Conservation (phyloP, 1,284 basidiomycete genomes). For the Phylloboletellus chloephorus region DNA sequence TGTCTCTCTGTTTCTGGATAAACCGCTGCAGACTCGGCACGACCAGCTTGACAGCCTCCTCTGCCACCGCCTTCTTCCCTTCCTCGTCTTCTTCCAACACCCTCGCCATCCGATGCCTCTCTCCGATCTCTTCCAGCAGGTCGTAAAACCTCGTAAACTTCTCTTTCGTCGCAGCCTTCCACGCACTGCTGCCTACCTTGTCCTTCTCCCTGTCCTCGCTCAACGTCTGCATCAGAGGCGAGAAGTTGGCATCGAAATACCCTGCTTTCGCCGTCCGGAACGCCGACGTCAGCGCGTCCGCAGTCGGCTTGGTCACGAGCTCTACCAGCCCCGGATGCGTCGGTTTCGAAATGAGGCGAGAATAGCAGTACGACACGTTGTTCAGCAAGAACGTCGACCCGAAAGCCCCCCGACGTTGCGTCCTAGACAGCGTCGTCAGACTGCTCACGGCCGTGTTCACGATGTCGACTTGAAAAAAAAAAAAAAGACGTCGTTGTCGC, state of each 20-base stretch:
- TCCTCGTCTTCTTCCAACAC: conserved; percentile 69
- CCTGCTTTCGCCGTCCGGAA: conserved; percentile 74
- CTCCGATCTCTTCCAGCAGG: conserved; percentile 67
- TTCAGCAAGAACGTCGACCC: conserved; percentile 74
- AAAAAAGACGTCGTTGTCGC: background rate
- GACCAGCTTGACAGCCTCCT: conserved; percentile 70
- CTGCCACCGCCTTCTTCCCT: conserved; percentile 50
- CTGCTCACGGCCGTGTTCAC: conserved; percentile 55
- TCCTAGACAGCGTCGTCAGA: conserved; percentile 55
- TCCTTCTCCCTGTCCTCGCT: conserved; percentile 61
- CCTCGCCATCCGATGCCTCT: conserved; percentile 60
- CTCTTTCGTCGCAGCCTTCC: conserved; percentile 65
- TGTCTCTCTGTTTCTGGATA: conserved; percentile 65
- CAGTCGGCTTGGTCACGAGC: conserved; percentile 55
- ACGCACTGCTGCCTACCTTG: conserved; percentile 39
- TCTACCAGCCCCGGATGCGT: conserved; percentile 38
- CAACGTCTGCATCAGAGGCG: conserved; percentile 65
- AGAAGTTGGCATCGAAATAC: conserved; percentile 77
- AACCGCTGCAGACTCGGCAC: conserved; percentile 69
- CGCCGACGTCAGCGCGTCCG: conserved; percentile 57
- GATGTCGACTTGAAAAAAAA: conserved; percentile 52
- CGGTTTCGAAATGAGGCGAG: conserved; percentile 50
- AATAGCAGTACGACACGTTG: conserved; percentile 65
- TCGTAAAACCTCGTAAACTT: conserved; percentile 77
- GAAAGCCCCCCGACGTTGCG: conserved; percentile 59